Percentiles rank a stretch among this genome's conserved stretches.
phyloP scores from a whole-genome alignment of 345 rosid species.

The Salix suchowensis region DNA sequence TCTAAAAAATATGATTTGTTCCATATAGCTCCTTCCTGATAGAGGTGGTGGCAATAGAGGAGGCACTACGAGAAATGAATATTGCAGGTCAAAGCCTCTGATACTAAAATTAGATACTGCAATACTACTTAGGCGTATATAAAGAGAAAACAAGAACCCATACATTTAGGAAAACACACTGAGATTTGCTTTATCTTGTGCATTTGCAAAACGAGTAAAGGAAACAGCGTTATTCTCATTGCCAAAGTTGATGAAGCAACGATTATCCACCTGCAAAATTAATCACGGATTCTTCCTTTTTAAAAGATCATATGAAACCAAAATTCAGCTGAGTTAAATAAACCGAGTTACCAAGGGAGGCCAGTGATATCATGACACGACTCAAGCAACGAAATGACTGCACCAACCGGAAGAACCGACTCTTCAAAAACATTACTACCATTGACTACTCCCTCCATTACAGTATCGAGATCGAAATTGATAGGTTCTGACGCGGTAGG shows the following conservation, averaged over 20 bases:
- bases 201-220: slow-evolving; percentile 60
- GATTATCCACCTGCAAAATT: slow-evolving; percentile 63
- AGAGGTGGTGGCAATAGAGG: slow-evolving; percentile 72
- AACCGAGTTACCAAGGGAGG: slow-evolving; percentile 61
- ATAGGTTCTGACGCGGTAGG: slow-evolving; percentile 8
- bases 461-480: slow-evolving; percentile 10
- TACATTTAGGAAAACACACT: slow-evolving; percentile 64
- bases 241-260: slow-evolving; percentile 71
- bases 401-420: slow-evolving; percentile 42
- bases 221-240: slow-evolving; percentile 59
- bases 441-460: slow-evolving; percentile 21
- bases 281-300: neutral
- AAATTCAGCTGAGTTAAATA: neutral
- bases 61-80: slow-evolving; percentile 60
- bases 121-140: neutral
- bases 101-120: neutral
- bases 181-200: slow-evolving; percentile 51
- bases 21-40: slow-evolving; percentile 66
- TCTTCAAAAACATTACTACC: slow-evolving; percentile 20
- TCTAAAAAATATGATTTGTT: slow-evolving; percentile 50
- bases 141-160: slow-evolving; percentile 16
- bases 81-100: neutral
- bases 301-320: neutral
- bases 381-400: slow-evolving; percentile 60
- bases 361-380: slow-evolving; percentile 68